Evolutionary conservation across 441 rosid genomes (phyloP).

Genomic region (Erysimum cheiri): DNA sequence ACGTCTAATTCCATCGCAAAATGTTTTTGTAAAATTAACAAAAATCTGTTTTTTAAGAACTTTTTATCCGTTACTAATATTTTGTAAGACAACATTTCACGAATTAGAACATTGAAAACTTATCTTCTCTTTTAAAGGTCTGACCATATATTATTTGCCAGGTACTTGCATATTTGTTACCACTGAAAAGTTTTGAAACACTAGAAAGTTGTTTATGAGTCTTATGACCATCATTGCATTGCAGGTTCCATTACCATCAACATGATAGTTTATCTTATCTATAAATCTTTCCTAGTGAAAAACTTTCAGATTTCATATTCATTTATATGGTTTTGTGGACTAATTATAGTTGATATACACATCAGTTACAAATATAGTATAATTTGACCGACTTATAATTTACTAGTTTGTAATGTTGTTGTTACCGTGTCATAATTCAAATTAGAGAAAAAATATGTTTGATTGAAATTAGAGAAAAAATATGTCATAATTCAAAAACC

Average conservation of each 20-base stretch:
- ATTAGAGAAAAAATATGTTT: no score
- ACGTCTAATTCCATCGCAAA: background rate
- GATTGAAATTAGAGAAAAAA: no score
- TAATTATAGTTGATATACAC: background rate
- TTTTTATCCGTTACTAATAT: background rate
- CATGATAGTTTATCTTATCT: background rate
- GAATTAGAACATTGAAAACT: background rate
- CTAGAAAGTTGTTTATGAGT: background rate
- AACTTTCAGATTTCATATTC: background rate
- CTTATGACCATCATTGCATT: background rate
- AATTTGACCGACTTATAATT: background rate
- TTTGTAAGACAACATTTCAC: background rate
- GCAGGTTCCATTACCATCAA: background rate
- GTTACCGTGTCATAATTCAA: background rate
- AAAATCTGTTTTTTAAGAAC: no score
- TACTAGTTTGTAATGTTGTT: background rate
- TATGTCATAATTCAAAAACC: no score
- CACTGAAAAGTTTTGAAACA: background rate
- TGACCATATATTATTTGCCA: background rate
- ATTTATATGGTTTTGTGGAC: background rate
- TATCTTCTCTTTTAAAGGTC: background rate
- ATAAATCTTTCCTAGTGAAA: background rate
- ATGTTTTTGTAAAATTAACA: background rate
- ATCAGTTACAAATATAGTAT: background rate
- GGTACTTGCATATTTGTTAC: background rate